Evolutionary conservation across 2,329 filamentous ascomycete species (phyloP).

Genomic region (Niveomyces coronatus): DNA sequence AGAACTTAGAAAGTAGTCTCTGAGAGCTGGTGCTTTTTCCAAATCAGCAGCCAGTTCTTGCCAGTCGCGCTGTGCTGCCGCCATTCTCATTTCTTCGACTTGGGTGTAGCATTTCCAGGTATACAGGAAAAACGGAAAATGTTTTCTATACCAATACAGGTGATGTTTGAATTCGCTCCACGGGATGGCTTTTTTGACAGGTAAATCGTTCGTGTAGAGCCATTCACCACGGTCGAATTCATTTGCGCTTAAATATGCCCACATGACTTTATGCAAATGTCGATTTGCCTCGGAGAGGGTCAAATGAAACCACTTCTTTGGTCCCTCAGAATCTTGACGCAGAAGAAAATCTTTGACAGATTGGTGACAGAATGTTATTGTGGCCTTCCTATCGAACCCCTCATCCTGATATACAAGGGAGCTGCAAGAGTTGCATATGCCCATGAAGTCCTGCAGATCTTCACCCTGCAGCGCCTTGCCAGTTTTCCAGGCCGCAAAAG

Average conservation of each 20-base stretch:
- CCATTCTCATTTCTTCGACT: too few relatives aligned
- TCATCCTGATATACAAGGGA: neutral
- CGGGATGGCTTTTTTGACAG: neutral
- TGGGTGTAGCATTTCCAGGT: too few relatives aligned
- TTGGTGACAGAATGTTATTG: slow-evolving; percentile 10
- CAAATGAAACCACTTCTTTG: slow-evolving; percentile 1
- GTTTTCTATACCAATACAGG: too few relatives aligned
- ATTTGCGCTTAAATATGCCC: slow-evolving; percentile 5
- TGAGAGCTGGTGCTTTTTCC: slow-evolving; percentile 4
- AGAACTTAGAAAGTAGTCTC: neutral
- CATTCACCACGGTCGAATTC: neutral
- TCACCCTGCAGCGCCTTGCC: neutral
- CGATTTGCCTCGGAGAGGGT: slow-evolving; percentile 3
- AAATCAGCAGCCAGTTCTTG: slow-evolving; percentile 4
- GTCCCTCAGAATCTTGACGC: neutral
- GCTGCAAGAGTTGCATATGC: slow-evolving; percentile 6
- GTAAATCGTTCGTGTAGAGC: neutral
- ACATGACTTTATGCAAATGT: slow-evolving; percentile 4
- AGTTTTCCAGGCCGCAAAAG: slow-evolving; percentile 6
- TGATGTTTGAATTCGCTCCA: too few relatives aligned
- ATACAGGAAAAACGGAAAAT: too few relatives aligned
- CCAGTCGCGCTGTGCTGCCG: neutral
- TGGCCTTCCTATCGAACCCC: slow-evolving; percentile 1
- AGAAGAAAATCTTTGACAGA: slow-evolving; percentile 10
- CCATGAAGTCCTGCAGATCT: slow-evolving; percentile 6